phyloP scores from a whole-genome alignment of 2,329 filamentous ascomycete genomes.

The Xylariaceae sp. region DNA sequence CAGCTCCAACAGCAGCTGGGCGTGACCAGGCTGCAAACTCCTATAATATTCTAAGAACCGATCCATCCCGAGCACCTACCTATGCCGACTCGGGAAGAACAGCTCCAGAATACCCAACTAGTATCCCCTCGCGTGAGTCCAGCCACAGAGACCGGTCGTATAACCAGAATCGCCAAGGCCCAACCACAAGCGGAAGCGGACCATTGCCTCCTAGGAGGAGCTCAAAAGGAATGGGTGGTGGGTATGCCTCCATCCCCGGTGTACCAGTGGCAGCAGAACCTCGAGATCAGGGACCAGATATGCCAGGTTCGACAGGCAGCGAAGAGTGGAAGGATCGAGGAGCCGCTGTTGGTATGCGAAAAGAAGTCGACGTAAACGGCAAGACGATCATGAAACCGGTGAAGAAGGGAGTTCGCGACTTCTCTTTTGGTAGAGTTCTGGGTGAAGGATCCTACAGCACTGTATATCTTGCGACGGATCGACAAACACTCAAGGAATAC shows the following conservation, averaged over 20 bases:
- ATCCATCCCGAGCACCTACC: slow-evolving; percentile 63
- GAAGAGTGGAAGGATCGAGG: slow-evolving; percentile 97
- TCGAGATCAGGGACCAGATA: slow-evolving; percentile 46
- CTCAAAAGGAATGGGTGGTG: slow-evolving; percentile 72
- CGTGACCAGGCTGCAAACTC: slow-evolving; percentile 45
- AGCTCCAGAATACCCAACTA: slow-evolving; percentile 64
- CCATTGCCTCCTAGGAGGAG: slow-evolving; percentile 76
- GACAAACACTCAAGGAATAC: slow-evolving; percentile 93
- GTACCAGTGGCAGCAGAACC: slow-evolving; percentile 47
- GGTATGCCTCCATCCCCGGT: slow-evolving; percentile 53
- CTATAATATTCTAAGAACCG: slow-evolving; percentile 57
- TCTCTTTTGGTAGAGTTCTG: slow-evolving; percentile 86
- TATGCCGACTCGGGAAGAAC: slow-evolving; percentile 65
- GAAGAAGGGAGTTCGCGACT: slow-evolving; percentile 97
- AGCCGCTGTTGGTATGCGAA: slow-evolving; percentile 81
- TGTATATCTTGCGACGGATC: slow-evolving; percentile 89
- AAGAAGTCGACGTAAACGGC: slow-evolving; percentile 85
- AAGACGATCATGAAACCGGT: slow-evolving; percentile 81
- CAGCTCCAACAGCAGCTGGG: slow-evolving; percentile 34
- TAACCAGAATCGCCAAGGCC: slow-evolving; percentile 62
- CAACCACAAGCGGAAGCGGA: slow-evolving; percentile 57
- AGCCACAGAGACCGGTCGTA: slow-evolving; percentile 74
- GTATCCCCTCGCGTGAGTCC: slow-evolving; percentile 69
- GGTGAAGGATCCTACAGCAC: slow-evolving; percentile 98
- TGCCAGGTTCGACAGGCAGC: slow-evolving; percentile 62